Evolutionary conservation across 2,329 filamentous ascomycete genomes (phyloP), one percentile per base, ranked within the genome.

Genomic region (Epichloe coenophiala): DNA sequence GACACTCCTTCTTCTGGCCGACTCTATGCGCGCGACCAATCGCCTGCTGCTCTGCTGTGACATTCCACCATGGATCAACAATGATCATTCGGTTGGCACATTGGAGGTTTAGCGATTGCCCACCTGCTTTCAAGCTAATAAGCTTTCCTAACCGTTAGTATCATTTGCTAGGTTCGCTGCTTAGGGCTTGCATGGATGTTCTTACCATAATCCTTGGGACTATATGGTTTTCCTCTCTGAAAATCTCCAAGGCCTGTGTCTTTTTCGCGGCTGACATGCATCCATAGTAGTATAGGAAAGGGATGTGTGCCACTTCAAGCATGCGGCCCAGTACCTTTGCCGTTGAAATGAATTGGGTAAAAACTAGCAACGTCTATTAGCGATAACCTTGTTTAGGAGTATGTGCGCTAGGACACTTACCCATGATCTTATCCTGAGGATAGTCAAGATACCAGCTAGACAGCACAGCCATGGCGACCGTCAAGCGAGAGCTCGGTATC

Each of bases 21-120:
- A 82, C 79, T 5, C 85, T 73, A 56, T 76, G 77, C 0, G 87
- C 76, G 0, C 85, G 75, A 1, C 67, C 67, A 39, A 74, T 73
- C 0, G 77, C 81, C 57, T 88, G 84, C n/a, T 79, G 67, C 56
- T 88, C 81, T 0, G 71, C 62, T 0, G 73, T 68, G 1, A 63
- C 63, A 51, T 87, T 86, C 78, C 79, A 88, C 76, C 77, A 81
- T 0, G 69, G 64, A 35, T 82, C 77, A 0, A 77, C 48, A 0
- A 76, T 64, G 19, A 81, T 77, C 21, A 78, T 73, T 3, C 76
- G 71, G 45, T 77, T 79, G 1, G 71, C 72, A 2, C 54, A 61
- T 0, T 60, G 66, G 0, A 75, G 52, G 40, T 75, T 73, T 48
- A 70, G 66, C 27, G 63, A 66, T 12, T 68, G 63, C 0, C 64